Base-by-base conservation (phyloP, 768 basidiomycete genomes). In the Dictyophora rubrovolvata region DNA sequence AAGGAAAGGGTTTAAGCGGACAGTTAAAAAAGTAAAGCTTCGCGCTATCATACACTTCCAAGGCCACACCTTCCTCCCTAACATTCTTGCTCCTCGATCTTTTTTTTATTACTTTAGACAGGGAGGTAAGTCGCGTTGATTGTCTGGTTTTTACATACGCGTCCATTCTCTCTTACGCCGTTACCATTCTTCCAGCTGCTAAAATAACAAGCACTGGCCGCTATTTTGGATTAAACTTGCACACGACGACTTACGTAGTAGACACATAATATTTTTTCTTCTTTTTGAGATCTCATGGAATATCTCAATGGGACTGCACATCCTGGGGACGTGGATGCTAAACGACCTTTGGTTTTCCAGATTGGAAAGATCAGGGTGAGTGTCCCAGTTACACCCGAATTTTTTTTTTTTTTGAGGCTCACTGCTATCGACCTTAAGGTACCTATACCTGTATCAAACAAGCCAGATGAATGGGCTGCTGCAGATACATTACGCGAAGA, bases 401-500 rank as follows among this genome's bases (percentile, higher is more conserved):
- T 33, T 46, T 33, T 46, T 50, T 56, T 48, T 55, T 61, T 48
- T 17, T 12, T 53, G 2, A n/a, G n/a, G n/a, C n/a, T n/a, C n/a
- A n/a, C n/a, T n/a, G n/a, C n/a, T n/a, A 56, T 48, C 5, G 62
- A 28, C 58, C 35, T 47, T 17, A 63, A 93, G 90, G 71, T 95
- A 62, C 86, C 88, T 62, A 84, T 97, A 71, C 92, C 90, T 50
- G 88, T 96, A 60, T 85, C 91, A 50, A 84, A 89, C n/a, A 74
- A 76, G 42, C 63, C 76, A 64, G 84, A 93, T 71, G 83, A 91
- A 72, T 96, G 94, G 93, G 90, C 93, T 68, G 81, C 84, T 56
- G 93, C 93, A 54, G 93, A 95, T 74, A 84, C 93, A 67, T 82
- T 95, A 59, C 79, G 88, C 67, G 93, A 96, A 67, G 89, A 93